phyloP scores from a whole-genome alignment of 2,329 filamentous ascomycete species.

The Pseudogymnoascus sp. region DNA sequence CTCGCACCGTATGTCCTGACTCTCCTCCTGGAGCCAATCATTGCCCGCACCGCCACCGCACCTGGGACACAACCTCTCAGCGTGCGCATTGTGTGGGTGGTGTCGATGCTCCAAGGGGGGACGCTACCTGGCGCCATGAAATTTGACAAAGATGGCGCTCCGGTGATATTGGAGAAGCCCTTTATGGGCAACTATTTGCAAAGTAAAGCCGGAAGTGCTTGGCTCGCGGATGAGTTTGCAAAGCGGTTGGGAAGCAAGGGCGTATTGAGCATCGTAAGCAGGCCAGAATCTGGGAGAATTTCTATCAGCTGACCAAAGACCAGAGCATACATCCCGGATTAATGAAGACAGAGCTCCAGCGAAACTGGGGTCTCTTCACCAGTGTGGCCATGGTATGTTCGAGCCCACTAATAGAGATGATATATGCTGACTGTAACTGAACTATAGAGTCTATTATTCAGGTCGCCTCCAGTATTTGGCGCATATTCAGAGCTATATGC shows the following conservation, averaged over 20 bases:
- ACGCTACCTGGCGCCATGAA: constrained; percentile 17
- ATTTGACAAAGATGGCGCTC: constrained; percentile 21
- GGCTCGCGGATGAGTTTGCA: constrained; percentile 26
- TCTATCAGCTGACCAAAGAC: constrained; percentile 9
- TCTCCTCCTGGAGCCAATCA: constrained; percentile 16
- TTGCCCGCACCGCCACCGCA: constrained; percentile 11
- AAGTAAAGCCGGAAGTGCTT: constrained; percentile 27
- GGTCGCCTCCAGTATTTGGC: constrained; percentile 25
- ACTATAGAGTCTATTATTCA: constrained; percentile 20
- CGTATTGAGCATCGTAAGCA: constrained; percentile 28
- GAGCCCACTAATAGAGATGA: not conserved
- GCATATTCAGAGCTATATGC: constrained; percentile 32
- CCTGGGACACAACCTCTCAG: constrained; percentile 16
- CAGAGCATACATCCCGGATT: constrained; percentile 34
- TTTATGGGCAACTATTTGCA: constrained; percentile 28
- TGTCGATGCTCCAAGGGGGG: constrained; percentile 15
- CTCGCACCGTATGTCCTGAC: constrained; percentile 20
- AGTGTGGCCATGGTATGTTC: constrained; percentile 16
- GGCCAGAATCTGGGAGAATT: constrained; percentile 5
- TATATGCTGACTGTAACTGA: not conserved
- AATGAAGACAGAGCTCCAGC: constrained; percentile 31
- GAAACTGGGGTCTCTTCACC: constrained; percentile 18
- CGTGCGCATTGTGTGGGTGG: constrained; percentile 29
- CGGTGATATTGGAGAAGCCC: constrained; percentile 13
- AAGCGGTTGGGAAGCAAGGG: constrained; percentile 24